Base-by-base conservation (phyloP, 225 moss, liverwort and hornwort species). In the Sphagnum contortum region DNA sequence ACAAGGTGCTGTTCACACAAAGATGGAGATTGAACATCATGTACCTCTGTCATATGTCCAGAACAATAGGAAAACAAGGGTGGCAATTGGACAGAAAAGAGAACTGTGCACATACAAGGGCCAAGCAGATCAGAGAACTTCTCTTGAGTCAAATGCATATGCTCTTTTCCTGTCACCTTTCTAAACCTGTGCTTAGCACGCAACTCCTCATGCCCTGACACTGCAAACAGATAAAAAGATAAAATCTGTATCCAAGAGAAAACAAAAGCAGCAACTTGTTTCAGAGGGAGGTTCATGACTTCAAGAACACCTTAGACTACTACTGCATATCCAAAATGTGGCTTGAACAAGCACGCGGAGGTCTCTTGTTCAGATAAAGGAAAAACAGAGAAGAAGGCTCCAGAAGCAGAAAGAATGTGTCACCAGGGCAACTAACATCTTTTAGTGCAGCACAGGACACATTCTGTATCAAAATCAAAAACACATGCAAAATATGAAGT, bases 151-250 rank as follows among this genome's bases (percentile, higher is more conserved):
- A 91, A 69, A 44, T 83, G 74, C 3, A 71, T 74, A 44, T 66
- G 69, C 13, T 75, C 76, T 73, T 83, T 79, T 8, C 81, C 91
- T 49, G 77, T 83, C 45, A 84, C 68, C 61, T 75, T 81, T 54
- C 61, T 70, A 60, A 94, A 91, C 68, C 88, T 83, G 66, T 75
- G 69, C 69, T 73, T 94, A 13, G 75, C 86, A 75, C 83, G 73
- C 63, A 59, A 75, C 55, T 70, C 70, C 53, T 94, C 84, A 65
- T 72, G 57, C 57, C 75, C 74, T 67, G 88, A 83, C 72, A 94
- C 79, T 76, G 71, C 60, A 64, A 71, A 10, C 72, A 7, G 44
- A 10, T 44, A 6, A 6, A 61, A 9, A 61, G 48, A 11, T 8
- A 44, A 8, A 45, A 60, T 4, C 6, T 60, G 44, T 29, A 60